phyloP scores from a whole-genome alignment of 176 grass and related monocot genomes.

The Miscanthus lutarioriparius region DNA sequence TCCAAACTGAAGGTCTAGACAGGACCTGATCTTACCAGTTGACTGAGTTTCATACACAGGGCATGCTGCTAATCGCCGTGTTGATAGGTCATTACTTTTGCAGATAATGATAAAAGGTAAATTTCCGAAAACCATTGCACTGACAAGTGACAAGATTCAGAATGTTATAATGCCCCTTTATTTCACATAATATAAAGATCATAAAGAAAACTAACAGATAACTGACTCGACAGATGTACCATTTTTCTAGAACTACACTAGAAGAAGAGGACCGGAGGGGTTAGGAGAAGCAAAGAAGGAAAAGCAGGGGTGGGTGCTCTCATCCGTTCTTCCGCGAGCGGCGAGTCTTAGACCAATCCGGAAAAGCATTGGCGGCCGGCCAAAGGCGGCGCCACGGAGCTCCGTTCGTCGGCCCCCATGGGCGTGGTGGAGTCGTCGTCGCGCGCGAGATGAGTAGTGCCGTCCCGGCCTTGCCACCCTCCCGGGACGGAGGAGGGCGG shows the following conservation, averaged over 20 bases:
- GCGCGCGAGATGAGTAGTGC: background rate
- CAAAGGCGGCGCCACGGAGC: constrained; percentile 7
- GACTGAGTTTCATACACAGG: too few relatives aligned
- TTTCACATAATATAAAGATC: background rate
- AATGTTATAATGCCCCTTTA: background rate
- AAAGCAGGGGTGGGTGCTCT: background rate
- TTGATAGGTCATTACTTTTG: too few relatives aligned
- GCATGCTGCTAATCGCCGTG: too few relatives aligned
- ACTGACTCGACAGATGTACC: background rate
- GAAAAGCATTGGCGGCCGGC: background rate
- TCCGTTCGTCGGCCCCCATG: background rate
- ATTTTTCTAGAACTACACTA: background rate
- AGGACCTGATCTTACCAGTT: background rate
- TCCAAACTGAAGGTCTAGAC: background rate
- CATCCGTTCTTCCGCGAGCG: constrained; percentile 9
- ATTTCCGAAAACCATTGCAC: background rate
- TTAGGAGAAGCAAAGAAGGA: background rate
- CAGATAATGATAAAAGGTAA: background rate
- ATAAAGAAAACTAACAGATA: background rate
- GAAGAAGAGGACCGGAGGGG: background rate
- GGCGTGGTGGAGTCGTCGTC: background rate
- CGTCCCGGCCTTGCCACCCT: background rate
- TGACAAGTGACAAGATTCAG: background rate
- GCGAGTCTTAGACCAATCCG: constrained; percentile 1
- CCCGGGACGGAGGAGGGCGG: background rate